phyloP scores from a whole-genome alignment of 164 flowering plant genomes.

The Houttuynia cordata region DNA sequence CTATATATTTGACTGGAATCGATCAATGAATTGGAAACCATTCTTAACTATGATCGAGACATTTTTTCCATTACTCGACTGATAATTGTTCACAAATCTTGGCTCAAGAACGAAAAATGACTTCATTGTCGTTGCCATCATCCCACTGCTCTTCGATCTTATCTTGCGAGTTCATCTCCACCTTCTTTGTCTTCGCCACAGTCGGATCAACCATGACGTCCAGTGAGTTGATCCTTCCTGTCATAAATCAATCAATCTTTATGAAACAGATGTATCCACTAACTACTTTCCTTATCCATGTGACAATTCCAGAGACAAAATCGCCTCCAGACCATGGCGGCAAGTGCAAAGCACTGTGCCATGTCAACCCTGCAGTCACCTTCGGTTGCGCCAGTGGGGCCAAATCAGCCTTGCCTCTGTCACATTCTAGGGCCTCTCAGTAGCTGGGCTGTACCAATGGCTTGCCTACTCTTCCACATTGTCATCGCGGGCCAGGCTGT shows the following conservation, averaged over 20 bases:
- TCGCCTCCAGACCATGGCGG: slow-evolving; percentile 37
- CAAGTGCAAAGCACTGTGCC: slow-evolving; percentile 80
- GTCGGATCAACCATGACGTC: slow-evolving; percentile 60
- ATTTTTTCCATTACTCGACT: no score
- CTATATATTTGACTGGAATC: no score
- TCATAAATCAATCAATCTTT: no score
- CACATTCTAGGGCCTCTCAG: slow-evolving; percentile 60
- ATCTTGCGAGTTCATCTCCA: slow-evolving; percentile 82
- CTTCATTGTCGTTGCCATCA: slow-evolving; percentile 16
- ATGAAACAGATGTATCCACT: neutral
- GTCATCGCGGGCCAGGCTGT: slow-evolving; percentile 70
- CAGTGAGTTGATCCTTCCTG: slow-evolving; percentile 17
- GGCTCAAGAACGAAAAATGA: slow-evolving; percentile 15
- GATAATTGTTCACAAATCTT: no score
- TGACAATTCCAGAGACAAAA: neutral
- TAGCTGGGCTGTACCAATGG: slow-evolving; percentile 50
- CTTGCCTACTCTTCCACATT: slow-evolving; percentile 55
- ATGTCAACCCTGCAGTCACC: slow-evolving; percentile 89
- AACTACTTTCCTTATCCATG: neutral
- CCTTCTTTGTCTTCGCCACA: slow-evolving; percentile 59
- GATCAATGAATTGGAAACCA: no score
- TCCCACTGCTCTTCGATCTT: slow-evolving; percentile 39
- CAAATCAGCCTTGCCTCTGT: slow-evolving; percentile 67
- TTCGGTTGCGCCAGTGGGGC: slow-evolving; percentile 62
- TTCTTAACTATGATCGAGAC: no score